Percentiles rank a stretch among this genome's conserved stretches.
These are phyloP conservation scores for Nigrospora oryzae DNA, from an alignment of 2,329 filamentous ascomycete genomes.

Conservation along the genomic window DNA sequence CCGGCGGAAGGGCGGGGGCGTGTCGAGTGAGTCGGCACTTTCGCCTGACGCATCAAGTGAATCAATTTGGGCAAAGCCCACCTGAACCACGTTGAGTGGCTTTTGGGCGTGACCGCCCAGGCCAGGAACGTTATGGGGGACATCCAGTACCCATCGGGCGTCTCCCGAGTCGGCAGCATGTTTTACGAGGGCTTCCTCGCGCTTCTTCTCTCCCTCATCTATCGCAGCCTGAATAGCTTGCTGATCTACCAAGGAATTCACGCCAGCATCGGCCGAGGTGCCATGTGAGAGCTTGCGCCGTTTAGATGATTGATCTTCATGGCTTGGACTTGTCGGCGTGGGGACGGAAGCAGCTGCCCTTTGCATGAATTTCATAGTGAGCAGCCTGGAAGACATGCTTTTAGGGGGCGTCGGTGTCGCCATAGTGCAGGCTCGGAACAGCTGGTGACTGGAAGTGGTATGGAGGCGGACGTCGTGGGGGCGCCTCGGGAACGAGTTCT, in stretches of 20 bases:
- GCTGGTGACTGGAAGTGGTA: neutral
- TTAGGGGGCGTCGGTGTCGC: conserved; percentile 47
- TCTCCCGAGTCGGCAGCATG: conserved; percentile 57
- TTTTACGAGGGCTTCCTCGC: conserved; percentile 51
- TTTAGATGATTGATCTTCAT: conserved; percentile 48
- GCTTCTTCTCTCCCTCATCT: conserved; percentile 58
- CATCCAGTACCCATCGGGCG: conserved; percentile 67
- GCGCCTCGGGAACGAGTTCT: no score
- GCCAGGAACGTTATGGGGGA: conserved; percentile 27
- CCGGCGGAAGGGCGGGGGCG: conserved; percentile 14
- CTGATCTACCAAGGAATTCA: conserved; percentile 43
- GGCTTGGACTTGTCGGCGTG: conserved; percentile 32
- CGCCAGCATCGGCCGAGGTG: conserved; percentile 21
- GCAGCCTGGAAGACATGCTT: conserved; percentile 75
- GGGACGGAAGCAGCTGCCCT: conserved; percentile 41
- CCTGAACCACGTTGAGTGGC: conserved; percentile 50
- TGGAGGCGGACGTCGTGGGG: no score
- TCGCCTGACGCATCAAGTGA: conserved; percentile 13
- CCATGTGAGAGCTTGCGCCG: conserved; percentile 45
- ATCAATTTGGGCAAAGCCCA: conserved; percentile 40
- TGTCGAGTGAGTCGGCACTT: conserved; percentile 6
- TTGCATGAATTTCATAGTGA: conserved; percentile 99
- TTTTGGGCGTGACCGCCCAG: conserved; percentile 22
- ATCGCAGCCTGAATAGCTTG: conserved; percentile 55
- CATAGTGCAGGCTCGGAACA: conserved; percentile 20